Percentiles rank a stretch among this genome's conserved stretches.
Evolutionary conservation across 1,284 basidiomycete genomes (phyloP).

Genomic region (Grifola frondosa): DNA sequence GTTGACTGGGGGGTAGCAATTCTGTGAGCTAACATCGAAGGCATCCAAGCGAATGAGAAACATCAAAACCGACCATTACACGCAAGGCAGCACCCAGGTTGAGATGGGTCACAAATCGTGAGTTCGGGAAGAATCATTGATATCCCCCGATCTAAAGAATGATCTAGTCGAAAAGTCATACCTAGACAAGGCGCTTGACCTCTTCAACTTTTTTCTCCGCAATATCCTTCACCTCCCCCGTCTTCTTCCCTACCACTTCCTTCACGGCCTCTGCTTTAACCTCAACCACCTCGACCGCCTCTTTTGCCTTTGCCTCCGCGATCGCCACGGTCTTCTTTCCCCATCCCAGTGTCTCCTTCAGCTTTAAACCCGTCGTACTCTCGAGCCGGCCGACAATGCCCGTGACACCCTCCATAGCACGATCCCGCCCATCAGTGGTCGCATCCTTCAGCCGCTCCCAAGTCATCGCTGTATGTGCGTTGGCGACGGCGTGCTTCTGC

Average conservation of each 20-base stretch:
- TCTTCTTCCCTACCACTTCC: slow-evolving; percentile 8
- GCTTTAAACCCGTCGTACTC: slow-evolving; percentile 68
- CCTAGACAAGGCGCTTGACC: slow-evolving; percentile 14
- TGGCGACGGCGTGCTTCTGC: slow-evolving; percentile 66
- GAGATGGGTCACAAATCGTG: no score
- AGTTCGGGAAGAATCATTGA: no score
- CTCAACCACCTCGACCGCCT: slow-evolving; percentile 15
- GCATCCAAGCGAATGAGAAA: no score
- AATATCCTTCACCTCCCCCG: slow-evolving; percentile 7
- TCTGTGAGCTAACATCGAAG: no score
- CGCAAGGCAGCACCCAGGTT: no score
- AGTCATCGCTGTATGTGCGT: slow-evolving; percentile 61
- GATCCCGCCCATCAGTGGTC: slow-evolving; percentile 30
- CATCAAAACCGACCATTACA: no score
- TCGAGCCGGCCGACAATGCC: slow-evolving; percentile 60
- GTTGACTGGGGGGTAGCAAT: no score
- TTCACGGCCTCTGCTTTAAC: slow-evolving; percentile 22
- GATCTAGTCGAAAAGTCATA: no score
- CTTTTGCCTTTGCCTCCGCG: slow-evolving; percentile 7
- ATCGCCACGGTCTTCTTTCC: slow-evolving; percentile 15
- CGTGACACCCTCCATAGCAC: slow-evolving; percentile 47
- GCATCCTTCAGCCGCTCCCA: slow-evolving; percentile 34
- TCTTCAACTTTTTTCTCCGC: slow-evolving; percentile 11
- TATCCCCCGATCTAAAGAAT: no score
- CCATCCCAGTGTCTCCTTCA: slow-evolving; percentile 60